Evolutionary conservation across 2,329 filamentous ascomycete genomes (phyloP), one percentile per base, ranked within the genome.

Genomic region (Talaromyces piceae): DNA sequence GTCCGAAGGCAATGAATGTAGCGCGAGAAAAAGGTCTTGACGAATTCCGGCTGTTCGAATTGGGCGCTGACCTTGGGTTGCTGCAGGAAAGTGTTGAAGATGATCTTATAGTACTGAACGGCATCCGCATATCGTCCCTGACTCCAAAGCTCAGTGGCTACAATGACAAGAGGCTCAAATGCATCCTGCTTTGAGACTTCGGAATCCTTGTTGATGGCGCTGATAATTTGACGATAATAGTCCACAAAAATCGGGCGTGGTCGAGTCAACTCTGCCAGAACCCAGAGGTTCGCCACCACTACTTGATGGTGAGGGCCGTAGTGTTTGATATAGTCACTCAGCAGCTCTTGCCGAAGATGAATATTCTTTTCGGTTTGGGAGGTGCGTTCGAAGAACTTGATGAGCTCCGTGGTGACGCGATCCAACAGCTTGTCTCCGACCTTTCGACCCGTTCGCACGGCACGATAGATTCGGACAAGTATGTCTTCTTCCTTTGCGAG

Each of bases 161-260:
- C 67, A 41, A 68, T 65, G 13, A 65, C 49, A 4, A 70, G 52
- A 1, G 69, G 65, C 55, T 71, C 65, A 28, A 73, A 60, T 2
- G 69, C 67, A 7, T 72, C 69, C 0, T 61, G 62, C 18, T 67
- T 64, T 55, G 63, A 67, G 16, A 53, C 58, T 5, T 63, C 55
- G 0, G 63, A 58, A 33, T 65, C 62, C 55, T 70, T 72, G 60
- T 72, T 73, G 49, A 72, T 37, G 7, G 56, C 57, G n/a, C 57
- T 59, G 18, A 71, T 61, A 44, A 72, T 67, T 27, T 61, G 64
- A 50, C 61, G 63, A 52, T 71, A 71, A 57, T 72, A 72, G 30
- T 69, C 65, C 13, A 72, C 52, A 39, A 62, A 69, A 28, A 67
- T 58, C 0, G 67, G 65, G 4, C 66, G 65, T 9, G 68, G 67